These are phyloP conservation scores for Mycena amicta DNA, from an alignment of 768 basidiomycete genomes.

Conservation along the genomic window DNA sequence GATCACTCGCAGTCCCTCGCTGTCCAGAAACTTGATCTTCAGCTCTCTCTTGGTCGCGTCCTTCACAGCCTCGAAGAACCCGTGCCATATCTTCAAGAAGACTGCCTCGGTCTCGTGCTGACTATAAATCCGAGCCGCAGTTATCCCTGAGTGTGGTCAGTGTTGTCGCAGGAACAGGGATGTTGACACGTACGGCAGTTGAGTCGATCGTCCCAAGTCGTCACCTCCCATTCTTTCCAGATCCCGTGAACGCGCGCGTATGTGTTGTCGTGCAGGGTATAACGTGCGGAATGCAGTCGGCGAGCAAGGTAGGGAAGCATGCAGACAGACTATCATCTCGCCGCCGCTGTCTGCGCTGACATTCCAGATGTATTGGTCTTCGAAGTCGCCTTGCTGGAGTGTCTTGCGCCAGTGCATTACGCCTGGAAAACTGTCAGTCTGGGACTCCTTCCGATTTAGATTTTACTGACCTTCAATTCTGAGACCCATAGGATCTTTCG, in stretches of 20 bases:
- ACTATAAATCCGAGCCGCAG: conserved; percentile 22
- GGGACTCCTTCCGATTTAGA: too few species aligned
- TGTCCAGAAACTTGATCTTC: conserved; percentile 25
- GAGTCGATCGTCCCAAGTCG: conserved; percentile 18
- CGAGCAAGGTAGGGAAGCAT: conserved; percentile 17
- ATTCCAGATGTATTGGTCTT: too few species aligned
- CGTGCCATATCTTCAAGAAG: conserved; percentile 20
- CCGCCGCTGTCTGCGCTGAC: not conserved
- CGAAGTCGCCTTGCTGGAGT: too few species aligned
- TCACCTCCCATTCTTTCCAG: conserved; percentile 29
- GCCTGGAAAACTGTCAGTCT: too few species aligned
- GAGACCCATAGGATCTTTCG: conserved; percentile 4
- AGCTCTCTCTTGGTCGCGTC: conserved; percentile 18
- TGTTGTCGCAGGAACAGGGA: too few species aligned
- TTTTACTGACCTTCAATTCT: conserved; percentile 15
- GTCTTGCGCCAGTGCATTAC: too few species aligned
- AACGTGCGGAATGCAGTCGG: conserved; percentile 4
- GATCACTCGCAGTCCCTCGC: conserved; percentile 18
- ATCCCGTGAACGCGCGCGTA: conserved; percentile 18
- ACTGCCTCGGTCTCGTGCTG: conserved; percentile 19
- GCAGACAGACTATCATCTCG: conserved; percentile 15
- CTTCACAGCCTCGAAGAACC: conserved; percentile 20
- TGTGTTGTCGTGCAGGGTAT: conserved; percentile 23
- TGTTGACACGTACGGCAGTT: conserved; percentile 14
- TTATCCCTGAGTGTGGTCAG: conserved; percentile 9